Percentiles rank a stretch among this genome's conserved stretches.
Conservation (phyloP, 495 filamentous ascomycete genomes). For the Apiosordaria backusii region DNA sequence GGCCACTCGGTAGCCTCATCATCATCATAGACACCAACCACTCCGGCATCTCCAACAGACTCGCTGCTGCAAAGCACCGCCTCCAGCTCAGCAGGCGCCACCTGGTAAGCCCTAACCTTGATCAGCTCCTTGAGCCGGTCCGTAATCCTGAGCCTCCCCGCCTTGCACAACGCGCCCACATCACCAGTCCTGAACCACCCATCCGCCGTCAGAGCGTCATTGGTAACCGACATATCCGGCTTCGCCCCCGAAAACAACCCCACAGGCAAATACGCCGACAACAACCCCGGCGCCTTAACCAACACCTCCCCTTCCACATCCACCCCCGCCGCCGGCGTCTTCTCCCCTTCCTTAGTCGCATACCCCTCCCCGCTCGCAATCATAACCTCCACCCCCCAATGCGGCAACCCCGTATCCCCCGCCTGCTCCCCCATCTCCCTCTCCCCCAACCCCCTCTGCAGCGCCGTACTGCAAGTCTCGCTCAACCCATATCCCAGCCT, state of each 20-base stretch:
- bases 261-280: slow-evolving; percentile 52
- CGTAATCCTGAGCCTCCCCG: slow-evolving; percentile 65
- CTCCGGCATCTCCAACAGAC: slow-evolving; percentile 59
- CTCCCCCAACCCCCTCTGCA: slow-evolving; percentile 52
- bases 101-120: slow-evolving; percentile 69
- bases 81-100: slow-evolving; percentile 69
- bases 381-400: slow-evolving; percentile 55
- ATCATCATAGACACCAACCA: slow-evolving; percentile 63
- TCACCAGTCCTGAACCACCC: slow-evolving; percentile 67
- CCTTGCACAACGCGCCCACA: slow-evolving; percentile 53
- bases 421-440: slow-evolving; percentile 56
- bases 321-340: slow-evolving; percentile 43
- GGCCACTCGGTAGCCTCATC: slow-evolving; percentile 45
- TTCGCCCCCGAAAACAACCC: slow-evolving; percentile 18
- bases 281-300: slow-evolving; percentile 52
- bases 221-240: slow-evolving; percentile 45
- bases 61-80: slow-evolving; percentile 56
- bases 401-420: slow-evolving; percentile 56
- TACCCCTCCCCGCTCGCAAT: slow-evolving; percentile 45
- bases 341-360: slow-evolving; percentile 12
- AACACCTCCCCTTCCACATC: slow-evolving; percentile 60
- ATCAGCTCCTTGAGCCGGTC: slow-evolving; percentile 79
- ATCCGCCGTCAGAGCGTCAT: slow-evolving; percentile 57
- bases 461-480: slow-evolving; percentile 61
- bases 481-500: slow-evolving; percentile 70